Conservation (phyloP, 441 rosid species). For the Populus tomentosa region DNA sequence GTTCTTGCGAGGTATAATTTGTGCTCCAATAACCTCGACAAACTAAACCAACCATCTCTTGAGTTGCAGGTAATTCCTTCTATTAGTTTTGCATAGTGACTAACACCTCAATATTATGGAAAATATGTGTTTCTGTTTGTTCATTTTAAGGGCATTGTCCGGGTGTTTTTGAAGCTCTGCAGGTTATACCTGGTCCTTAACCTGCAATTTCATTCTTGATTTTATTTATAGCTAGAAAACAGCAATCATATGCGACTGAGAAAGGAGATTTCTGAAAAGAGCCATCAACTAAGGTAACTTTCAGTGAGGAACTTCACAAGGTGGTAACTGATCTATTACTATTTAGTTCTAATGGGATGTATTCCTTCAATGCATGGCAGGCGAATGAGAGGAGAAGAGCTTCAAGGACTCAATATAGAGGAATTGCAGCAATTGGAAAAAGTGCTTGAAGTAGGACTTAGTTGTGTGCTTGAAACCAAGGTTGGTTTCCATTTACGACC, state of each 20-base stretch:
- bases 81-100: neutral
- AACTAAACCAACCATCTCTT: constrained; percentile 42
- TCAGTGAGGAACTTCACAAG: neutral
- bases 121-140: neutral
- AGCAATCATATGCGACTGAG: constrained; percentile 36
- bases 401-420: constrained; percentile 44
- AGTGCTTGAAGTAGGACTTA: constrained; percentile 45
- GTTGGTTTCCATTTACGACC: constrained; percentile 10
- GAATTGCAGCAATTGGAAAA: constrained; percentile 51
- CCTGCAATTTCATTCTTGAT: neutral
- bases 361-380: constrained; percentile 22
- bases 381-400: constrained; percentile 63
- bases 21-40: constrained; percentile 42
- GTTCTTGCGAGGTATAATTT: constrained; percentile 40
- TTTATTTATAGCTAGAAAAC: constrained; percentile 39
- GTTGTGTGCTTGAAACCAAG: constrained; percentile 40
- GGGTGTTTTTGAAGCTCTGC: neutral
- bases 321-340: neutral
- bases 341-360: neutral
- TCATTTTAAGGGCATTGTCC: neutral
- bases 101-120: neutral
- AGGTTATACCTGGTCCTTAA: neutral
- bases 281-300: constrained; percentile 40
- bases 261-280: constrained; percentile 52
- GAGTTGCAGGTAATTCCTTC: constrained; percentile 43